These are phyloP conservation scores for Cinchona pubescens DNA, from an alignment of 257 asterid species.

Conservation along the genomic window DNA sequence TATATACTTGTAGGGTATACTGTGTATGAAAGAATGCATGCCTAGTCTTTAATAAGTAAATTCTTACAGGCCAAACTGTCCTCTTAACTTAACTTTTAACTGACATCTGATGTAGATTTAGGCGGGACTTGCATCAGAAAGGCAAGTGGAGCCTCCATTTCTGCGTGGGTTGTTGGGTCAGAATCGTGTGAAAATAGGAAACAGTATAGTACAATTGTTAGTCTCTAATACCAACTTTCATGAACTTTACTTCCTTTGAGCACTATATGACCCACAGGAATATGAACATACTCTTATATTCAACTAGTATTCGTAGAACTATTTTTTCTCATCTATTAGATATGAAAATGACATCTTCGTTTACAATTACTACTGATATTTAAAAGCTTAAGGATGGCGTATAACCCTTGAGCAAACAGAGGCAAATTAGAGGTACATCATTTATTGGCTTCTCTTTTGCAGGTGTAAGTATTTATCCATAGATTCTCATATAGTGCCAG, in stretches of 20 bases:
- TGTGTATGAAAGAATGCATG: slow-evolving; percentile 20
- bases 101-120: not conserved
- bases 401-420: slow-evolving; percentile 6
- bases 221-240: not conserved
- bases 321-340: slow-evolving; percentile 16
- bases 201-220: not conserved
- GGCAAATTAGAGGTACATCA: slow-evolving; percentile 2
- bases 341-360: slow-evolving; percentile 13
- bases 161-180: slow-evolving; percentile 60
- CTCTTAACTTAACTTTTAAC: not conserved
- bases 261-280: not conserved
- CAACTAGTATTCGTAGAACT: slow-evolving; percentile 15
- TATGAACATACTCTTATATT: slow-evolving; percentile 6
- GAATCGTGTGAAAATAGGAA: slow-evolving; percentile 33
- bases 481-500: not conserved
- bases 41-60: slow-evolving; percentile 31
- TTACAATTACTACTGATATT: slow-evolving; percentile 2
- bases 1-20: slow-evolving; percentile 45
- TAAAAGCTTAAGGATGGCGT: slow-evolving; percentile 21
- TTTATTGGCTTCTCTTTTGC: not conserved
- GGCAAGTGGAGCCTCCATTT: slow-evolving; percentile 46
- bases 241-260: not conserved
- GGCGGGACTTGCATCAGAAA: slow-evolving; percentile 26
- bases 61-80: slow-evolving; percentile 35
- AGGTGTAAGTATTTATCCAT: slow-evolving; percentile 1